Conservation (phyloP, 140 eudicot species). For the Erigeron philadelphicus region DNA sequence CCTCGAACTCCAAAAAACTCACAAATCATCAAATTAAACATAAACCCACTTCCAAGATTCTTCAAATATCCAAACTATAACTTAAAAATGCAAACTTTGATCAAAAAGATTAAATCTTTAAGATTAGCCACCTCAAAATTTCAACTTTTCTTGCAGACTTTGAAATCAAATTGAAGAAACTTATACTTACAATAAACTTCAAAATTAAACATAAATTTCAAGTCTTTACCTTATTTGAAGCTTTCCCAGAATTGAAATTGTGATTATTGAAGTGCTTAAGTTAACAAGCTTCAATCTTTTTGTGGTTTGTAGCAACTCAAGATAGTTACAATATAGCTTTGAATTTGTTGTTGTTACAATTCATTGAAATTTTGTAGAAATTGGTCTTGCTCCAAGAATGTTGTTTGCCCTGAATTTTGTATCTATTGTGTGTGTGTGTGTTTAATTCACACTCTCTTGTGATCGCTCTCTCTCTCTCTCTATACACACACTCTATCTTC, state of each 20-base stretch:
- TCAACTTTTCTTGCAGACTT: conserved; percentile 29
- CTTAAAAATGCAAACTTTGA: conserved; percentile 24
- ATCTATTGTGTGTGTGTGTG: neutral
- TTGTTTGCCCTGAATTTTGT: conserved; percentile 7
- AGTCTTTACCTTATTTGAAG: neutral
- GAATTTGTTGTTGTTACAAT: conserved; percentile 23
- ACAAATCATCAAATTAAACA: conserved; percentile 16
- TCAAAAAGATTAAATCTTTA: conserved; percentile 21
- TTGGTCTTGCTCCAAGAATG: conserved; percentile 29
- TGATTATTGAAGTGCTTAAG: neutral
- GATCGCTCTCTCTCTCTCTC: conserved; percentile 31
- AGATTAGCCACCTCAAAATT: conserved; percentile 29
- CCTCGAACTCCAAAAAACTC: conserved; percentile 30
- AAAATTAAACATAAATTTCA: neutral
- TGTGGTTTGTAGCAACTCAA: conserved; percentile 34
- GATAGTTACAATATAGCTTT: conserved; percentile 20
- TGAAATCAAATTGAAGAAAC: neutral
- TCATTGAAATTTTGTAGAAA: conserved; percentile 22
- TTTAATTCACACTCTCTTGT: conserved; percentile 21
- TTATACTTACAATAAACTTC: too few relatives aligned
- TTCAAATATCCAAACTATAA: conserved; percentile 14
- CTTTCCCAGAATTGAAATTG: conserved; percentile 12
- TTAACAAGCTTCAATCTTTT: conserved; percentile 25
- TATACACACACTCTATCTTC: too few relatives aligned
- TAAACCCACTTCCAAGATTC: conserved; percentile 21